phyloP scores from a whole-genome alignment of 208 protist genomes.

The Trichomonas vaginalis region DNA sequence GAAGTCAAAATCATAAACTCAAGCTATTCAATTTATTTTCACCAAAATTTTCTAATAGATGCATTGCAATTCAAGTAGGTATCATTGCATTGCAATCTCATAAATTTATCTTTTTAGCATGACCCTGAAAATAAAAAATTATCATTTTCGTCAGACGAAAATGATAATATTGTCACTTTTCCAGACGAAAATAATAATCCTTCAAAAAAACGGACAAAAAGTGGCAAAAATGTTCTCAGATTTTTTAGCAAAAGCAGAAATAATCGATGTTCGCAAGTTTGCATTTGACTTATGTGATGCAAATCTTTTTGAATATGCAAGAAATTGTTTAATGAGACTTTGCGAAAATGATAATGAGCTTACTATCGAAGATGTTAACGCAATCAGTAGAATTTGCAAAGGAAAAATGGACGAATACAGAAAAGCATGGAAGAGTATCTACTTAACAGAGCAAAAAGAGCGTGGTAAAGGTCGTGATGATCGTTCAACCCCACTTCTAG shows the following conservation, averaged over 20 bases:
- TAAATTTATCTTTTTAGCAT: too few relatives aligned
- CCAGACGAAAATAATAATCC: too few relatives aligned
- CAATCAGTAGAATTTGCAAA: background rate
- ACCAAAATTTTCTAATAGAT: too few relatives aligned
- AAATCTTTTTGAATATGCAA: background rate
- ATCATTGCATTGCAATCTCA: too few relatives aligned
- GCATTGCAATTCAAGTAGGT: too few relatives aligned
- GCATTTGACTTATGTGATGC: background rate
- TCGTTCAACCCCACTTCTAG: background rate
- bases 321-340: background rate
- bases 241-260: background rate
- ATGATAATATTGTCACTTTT: too few relatives aligned
- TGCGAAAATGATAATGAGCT: background rate
- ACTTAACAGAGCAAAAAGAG: slow-evolving; percentile 1
- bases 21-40: too few relatives aligned
- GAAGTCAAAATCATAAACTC: too few relatives aligned
- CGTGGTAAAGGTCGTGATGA: slow-evolving; percentile 11
- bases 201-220: too few relatives aligned
- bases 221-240: background rate
- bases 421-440: background rate
- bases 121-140: too few relatives aligned
- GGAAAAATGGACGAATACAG: background rate
- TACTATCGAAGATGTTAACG: background rate
- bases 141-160: too few relatives aligned
- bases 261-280: background rate